Conservation (phyloP, 2,329 filamentous ascomycete species). For the Fusarium napiforme region DNA sequence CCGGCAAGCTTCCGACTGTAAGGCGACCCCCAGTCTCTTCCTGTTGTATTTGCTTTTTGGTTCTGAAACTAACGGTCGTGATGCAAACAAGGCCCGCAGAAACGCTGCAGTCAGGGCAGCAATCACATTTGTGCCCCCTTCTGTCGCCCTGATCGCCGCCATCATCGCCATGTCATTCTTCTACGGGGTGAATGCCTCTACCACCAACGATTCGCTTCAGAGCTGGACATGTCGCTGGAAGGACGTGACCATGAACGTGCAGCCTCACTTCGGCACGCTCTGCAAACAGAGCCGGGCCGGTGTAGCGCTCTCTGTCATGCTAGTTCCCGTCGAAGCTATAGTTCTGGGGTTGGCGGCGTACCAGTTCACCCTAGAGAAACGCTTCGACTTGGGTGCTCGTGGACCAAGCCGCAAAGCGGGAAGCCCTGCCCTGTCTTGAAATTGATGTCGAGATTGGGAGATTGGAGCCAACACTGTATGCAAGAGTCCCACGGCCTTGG, state of each 20-base stretch:
- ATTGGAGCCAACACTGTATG: neutral
- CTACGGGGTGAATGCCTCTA: constrained; percentile 66
- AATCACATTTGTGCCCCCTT: constrained; percentile 44
- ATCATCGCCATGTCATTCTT: constrained; percentile 67
- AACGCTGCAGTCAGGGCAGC: constrained; percentile 31
- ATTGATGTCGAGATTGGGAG: neutral
- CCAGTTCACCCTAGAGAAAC: constrained; percentile 58
- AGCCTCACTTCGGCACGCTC: constrained; percentile 66
- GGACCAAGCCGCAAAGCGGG: constrained; percentile 49
- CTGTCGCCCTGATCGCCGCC: constrained; percentile 51
- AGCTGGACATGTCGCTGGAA: constrained; percentile 73
- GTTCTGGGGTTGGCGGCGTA: constrained; percentile 59
- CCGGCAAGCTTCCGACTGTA: constrained; percentile 62
- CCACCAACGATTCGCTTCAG: constrained; percentile 64
- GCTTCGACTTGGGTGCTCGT: constrained; percentile 40
- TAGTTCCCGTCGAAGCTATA: constrained; percentile 66
- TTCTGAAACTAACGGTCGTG: constrained; percentile 24
- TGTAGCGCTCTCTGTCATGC: constrained; percentile 64
- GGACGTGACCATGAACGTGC: constrained; percentile 60
- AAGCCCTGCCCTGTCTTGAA: constrained; percentile 45
- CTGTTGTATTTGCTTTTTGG: constrained; percentile 13
- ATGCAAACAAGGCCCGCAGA: constrained; percentile 35
- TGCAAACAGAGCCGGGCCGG: constrained; percentile 67
- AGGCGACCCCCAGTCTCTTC: constrained; percentile 44
- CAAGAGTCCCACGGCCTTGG: constrained; percentile 13